A percentile compares a stretch with the other conserved stretches of the same genome.
Conservation (phyloP, 306 rosid genomes). For the Leucaena leucocephala region DNA sequence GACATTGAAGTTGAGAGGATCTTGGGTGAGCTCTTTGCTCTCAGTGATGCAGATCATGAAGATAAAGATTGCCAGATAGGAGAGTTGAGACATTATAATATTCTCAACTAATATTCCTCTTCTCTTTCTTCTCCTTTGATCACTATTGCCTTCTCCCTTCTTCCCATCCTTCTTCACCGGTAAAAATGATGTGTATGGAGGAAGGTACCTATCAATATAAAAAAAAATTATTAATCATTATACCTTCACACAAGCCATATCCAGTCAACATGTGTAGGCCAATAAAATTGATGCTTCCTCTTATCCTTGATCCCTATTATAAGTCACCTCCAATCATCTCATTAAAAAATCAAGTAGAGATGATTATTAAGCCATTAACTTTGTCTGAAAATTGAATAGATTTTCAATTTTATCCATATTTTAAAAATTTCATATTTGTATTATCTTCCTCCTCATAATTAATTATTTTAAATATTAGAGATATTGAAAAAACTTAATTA, state of each 20-base stretch:
- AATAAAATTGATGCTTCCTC: no score
- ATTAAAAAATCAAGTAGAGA: no score
- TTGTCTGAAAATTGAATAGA: no score
- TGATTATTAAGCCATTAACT: no score
- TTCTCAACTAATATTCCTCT: slow-evolving; percentile 22
- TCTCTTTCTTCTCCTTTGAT: slow-evolving; percentile 23
- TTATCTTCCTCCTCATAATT: no score
- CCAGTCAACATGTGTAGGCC: not conserved
- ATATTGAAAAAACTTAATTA: no score
- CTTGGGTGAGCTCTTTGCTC: slow-evolving; percentile 10
- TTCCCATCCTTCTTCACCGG: slow-evolving; percentile 27
- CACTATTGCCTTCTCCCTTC: not conserved
- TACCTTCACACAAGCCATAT: not conserved
- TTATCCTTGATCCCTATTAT: no score
- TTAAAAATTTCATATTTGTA: no score
- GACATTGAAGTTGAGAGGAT: slow-evolving; percentile 49
- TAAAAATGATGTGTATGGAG: slow-evolving; percentile 46
- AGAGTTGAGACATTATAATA: slow-evolving; percentile 43
- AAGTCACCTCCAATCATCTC: no score
- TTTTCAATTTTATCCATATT: no score
- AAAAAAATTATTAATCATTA: not conserved
- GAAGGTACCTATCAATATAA: slow-evolving; percentile 42
- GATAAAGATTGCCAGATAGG: slow-evolving; percentile 35
- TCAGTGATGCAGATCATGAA: slow-evolving; percentile 38
- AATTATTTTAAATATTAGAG: no score